A percentile compares a stretch with the other conserved stretches of the same genome.
phyloP scores from a whole-genome alignment of 495 filamentous ascomycete species.

The Penicillium longicatenatum region DNA sequence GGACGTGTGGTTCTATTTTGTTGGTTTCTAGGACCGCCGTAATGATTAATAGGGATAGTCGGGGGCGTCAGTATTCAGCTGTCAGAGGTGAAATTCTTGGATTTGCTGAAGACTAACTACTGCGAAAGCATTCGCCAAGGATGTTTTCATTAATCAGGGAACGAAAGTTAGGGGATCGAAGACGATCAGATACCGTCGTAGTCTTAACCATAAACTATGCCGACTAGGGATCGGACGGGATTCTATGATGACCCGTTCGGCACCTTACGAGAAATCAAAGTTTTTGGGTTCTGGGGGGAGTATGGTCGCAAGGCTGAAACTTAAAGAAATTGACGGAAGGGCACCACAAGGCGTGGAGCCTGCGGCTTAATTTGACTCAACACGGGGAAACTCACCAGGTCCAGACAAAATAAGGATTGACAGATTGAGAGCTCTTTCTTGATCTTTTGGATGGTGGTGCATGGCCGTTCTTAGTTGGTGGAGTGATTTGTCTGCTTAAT shows the following conservation, averaged over 20 bases:
- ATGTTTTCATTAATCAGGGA: slow-evolving; percentile 77
- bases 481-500: slow-evolving; percentile 77
- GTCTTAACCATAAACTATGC: slow-evolving; percentile 78
- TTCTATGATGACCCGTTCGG: slow-evolving; percentile 69
- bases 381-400: slow-evolving; percentile 69
- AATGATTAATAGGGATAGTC: slow-evolving; percentile 75
- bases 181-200: slow-evolving; percentile 76
- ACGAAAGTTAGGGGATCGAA: slow-evolving; percentile 77
- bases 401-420: slow-evolving; percentile 69
- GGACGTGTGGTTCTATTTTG: slow-evolving; percentile 69
- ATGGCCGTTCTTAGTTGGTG: slow-evolving; percentile 69
- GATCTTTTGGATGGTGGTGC: slow-evolving; percentile 65
- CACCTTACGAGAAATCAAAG: slow-evolving; percentile 77
- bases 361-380: slow-evolving; percentile 73
- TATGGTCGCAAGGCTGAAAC: slow-evolving; percentile 74
- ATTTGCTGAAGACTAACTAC: slow-evolving; percentile 65
- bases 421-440: slow-evolving; percentile 49
- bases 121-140: slow-evolving; percentile 71
- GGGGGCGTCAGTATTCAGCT: slow-evolving; percentile 70
- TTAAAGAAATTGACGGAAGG: slow-evolving; percentile 72
- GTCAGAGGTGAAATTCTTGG: slow-evolving; percentile 74
- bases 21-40: slow-evolving; percentile 67
- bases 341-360: slow-evolving; percentile 62
- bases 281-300: slow-evolving; percentile 74
- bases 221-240: slow-evolving; percentile 72